Percentiles rank a stretch among this genome's conserved stretches.
These are phyloP conservation scores for Fusarium temperatum DNA, from an alignment of 2,329 filamentous ascomycete species.

Conservation along the genomic window DNA sequence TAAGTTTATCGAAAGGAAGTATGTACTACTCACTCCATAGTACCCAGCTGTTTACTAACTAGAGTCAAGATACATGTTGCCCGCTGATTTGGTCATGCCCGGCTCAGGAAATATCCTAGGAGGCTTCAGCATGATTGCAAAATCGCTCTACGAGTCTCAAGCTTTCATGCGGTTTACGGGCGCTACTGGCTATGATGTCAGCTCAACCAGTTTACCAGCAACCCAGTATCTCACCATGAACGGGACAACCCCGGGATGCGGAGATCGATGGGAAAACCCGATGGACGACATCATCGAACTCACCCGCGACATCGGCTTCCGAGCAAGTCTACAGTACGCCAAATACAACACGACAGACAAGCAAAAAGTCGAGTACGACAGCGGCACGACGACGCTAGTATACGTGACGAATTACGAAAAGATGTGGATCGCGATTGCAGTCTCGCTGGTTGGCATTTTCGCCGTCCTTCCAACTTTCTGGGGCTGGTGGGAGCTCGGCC, in stretches of 20 bases:
- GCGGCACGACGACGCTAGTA: constrained; percentile 19
- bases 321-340: constrained; percentile 35
- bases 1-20: constrained; percentile 32
- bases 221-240: constrained; percentile 35
- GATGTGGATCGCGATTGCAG: constrained; percentile 33
- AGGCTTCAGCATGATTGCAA: constrained; percentile 26
- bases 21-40: rapidly evolving
- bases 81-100: neutral
- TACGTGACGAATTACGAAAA: constrained; percentile 32
- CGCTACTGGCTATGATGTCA: constrained; percentile 26
- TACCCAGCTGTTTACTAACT: neutral
- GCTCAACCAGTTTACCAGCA: constrained; percentile 11
- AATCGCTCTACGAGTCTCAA: constrained; percentile 4
- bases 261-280: constrained; percentile 24
- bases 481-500: constrained; percentile 39
- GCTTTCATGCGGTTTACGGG: constrained; percentile 28
- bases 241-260: neutral
- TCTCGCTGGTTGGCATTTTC: constrained; percentile 30
- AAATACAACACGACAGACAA: constrained; percentile 28
- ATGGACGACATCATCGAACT: constrained; percentile 39
- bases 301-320: constrained; percentile 31
- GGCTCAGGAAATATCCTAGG: constrained; percentile 27
- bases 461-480: constrained; percentile 30
- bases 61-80: constrained; percentile 21
- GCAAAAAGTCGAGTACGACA: constrained; percentile 20